Evolutionary conservation across 2,329 filamentous ascomycete genomes (phyloP).

Genomic region (Coniochaeta pulveracea): DNA sequence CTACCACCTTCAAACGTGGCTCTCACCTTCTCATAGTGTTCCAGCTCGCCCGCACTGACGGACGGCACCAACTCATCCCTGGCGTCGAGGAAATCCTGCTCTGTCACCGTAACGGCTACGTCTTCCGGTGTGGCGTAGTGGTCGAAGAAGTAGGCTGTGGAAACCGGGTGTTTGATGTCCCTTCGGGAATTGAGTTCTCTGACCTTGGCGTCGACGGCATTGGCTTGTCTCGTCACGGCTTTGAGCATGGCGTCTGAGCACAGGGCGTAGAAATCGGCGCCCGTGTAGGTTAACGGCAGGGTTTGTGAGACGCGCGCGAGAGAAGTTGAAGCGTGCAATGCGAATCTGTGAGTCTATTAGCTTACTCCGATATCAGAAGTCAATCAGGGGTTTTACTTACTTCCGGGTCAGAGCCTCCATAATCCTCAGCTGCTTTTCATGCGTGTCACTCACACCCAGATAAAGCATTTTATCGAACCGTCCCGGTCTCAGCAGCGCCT

Average conservation of each 20-base stretch:
- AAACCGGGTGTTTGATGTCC: conserved; percentile 39
- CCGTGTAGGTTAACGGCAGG: conserved; percentile 92
- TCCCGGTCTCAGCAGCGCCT: conserved; percentile 77
- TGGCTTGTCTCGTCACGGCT: conserved; percentile 84
- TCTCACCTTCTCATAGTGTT: conserved; percentile 81
- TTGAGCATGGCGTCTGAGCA: conserved; percentile 99
- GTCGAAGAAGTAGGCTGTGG: conserved; percentile 92
- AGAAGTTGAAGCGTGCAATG: conserved; percentile 67
- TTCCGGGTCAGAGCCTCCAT: conserved; percentile 90
- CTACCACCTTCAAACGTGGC: conserved; percentile 65
- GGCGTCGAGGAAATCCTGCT: conserved; percentile 77
- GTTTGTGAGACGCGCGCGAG: conserved; percentile 61
- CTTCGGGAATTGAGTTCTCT: conserved; percentile 45
- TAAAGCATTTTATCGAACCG: conserved; percentile 99
- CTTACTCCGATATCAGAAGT: background rate
- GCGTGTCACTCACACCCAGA: conserved; percentile 88
- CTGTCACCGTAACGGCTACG: conserved; percentile 75
- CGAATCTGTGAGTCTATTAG: conserved; percentile 49
- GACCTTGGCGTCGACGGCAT: conserved; percentile 75
- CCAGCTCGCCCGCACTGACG: conserved; percentile 83
- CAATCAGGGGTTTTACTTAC: conserved; percentile 45
- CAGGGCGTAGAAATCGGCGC: conserved; percentile 92
- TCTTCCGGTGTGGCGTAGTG: conserved; percentile 77
- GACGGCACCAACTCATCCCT: conserved; percentile 81
- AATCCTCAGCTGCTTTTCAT: conserved; percentile 92